These are phyloP conservation scores for Aureobasidium sp. DNA, from an alignment of 2,329 filamentous ascomycete species.

Conservation along the genomic window DNA sequence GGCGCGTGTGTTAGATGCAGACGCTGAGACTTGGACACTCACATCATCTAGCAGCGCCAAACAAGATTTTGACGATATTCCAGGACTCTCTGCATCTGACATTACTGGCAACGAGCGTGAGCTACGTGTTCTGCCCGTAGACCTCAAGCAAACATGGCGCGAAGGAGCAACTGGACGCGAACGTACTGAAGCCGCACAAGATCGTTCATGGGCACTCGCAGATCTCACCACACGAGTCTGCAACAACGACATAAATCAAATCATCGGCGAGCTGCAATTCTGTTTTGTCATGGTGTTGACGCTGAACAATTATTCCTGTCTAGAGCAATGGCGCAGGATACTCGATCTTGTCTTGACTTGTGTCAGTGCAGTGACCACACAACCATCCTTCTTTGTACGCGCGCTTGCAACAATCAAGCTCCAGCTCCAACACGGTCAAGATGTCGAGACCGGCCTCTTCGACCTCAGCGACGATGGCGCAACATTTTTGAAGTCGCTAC, in stretches of 20 bases:
- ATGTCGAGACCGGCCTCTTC: conserved; percentile 54
- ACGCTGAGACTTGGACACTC: conserved; percentile 44
- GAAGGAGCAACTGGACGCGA: conserved; percentile 53
- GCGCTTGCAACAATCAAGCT: conserved; percentile 41
- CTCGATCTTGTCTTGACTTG: conserved; percentile 50
- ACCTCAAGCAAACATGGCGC: conserved; percentile 55
- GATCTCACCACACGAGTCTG: conserved; percentile 36
- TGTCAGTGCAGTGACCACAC: conserved; percentile 39
- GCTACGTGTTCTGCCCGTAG: conserved; percentile 48
- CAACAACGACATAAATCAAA: conserved; percentile 16
- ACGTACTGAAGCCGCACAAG: conserved; percentile 53
- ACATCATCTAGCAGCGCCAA: conserved; percentile 50
- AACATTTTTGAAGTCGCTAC: conserved; percentile 42
- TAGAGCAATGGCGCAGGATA: conserved; percentile 58
- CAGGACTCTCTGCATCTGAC: conserved; percentile 38
- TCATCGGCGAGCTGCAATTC: conserved; percentile 54
- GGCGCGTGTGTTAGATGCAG: conserved; percentile 40
- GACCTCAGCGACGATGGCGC: conserved; percentile 49
- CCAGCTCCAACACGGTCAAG: conserved; percentile 48
- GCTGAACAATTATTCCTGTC: conserved; percentile 56
- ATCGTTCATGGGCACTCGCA: conserved; percentile 53
- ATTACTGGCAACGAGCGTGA: conserved; percentile 33
- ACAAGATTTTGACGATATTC: conserved; percentile 51
- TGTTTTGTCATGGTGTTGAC: conserved; percentile 55
- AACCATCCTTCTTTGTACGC: conserved; percentile 44